Evolutionary conservation across 1,284 basidiomycete genomes (phyloP).

Genomic region (Papiliotrema nemorosa): DNA sequence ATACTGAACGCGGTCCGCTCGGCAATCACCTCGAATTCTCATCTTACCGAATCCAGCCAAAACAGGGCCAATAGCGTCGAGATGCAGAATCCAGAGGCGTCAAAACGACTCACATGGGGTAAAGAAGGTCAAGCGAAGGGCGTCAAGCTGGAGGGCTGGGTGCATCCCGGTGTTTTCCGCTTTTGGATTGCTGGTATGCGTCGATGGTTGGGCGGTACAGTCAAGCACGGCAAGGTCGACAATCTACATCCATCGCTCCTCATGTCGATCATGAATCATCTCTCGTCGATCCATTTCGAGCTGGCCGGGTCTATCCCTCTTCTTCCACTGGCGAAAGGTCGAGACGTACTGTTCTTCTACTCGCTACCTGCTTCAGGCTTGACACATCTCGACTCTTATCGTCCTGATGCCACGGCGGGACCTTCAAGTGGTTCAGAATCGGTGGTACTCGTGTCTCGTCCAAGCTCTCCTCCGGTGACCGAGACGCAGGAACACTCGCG

Average conservation of each 20-base stretch:
- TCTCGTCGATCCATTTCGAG: slow-evolving; percentile 26
- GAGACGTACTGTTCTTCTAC: slow-evolving; percentile 42
- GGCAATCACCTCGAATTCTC: slow-evolving; percentile 24
- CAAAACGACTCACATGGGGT: background rate
- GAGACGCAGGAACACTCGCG: background rate
- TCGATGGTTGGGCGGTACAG: slow-evolving; percentile 27
- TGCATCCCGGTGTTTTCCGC: slow-evolving; percentile 41
- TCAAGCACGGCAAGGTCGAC: slow-evolving; percentile 27
- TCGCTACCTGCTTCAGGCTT: slow-evolving; percentile 31
- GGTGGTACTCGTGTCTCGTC: slow-evolving; percentile 4
- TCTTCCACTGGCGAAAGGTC: slow-evolving; percentile 24
- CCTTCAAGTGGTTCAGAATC: background rate
- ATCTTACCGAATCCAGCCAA: slow-evolving; percentile 3
- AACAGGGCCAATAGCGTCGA: background rate
- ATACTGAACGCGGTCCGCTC: slow-evolving; percentile 35
- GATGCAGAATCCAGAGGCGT: background rate
- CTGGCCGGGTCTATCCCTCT: slow-evolving; percentile 36
- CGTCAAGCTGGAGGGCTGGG: slow-evolving; percentile 45
- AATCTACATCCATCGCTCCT: slow-evolving; percentile 36
- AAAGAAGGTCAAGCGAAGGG: slow-evolving; percentile 16
- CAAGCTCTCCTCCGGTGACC: background rate
- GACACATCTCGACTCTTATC: slow-evolving; percentile 23
- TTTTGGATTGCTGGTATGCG: slow-evolving; percentile 44
- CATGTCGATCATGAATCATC: slow-evolving; percentile 29
- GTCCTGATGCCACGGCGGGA: background rate